Conservation (phyloP, 192 early-diverging fungal genomes). For the Mortierella hygrophila region DNA sequence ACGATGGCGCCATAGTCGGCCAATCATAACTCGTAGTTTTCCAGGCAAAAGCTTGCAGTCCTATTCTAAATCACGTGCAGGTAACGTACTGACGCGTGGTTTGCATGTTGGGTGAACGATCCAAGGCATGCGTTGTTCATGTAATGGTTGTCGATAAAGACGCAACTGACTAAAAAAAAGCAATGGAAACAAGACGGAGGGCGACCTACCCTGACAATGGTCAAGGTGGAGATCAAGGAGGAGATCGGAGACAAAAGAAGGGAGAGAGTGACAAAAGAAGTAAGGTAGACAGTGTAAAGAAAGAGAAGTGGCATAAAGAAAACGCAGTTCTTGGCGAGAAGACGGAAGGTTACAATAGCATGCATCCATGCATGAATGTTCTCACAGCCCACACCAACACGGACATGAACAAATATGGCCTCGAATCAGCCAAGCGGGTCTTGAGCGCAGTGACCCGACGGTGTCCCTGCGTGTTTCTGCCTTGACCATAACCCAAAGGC, state of each 20-base stretch:
- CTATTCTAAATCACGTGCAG: not conserved
- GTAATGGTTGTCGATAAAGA: too few relatives aligned
- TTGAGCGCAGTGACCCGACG: not conserved
- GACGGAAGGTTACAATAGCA: not conserved
- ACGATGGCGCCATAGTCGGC: slow-evolving; percentile 15
- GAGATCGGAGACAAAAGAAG: not conserved
- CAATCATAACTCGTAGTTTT: not conserved
- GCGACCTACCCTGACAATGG: too few relatives aligned
- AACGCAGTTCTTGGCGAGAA: not conserved
- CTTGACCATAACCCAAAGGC: slow-evolving; percentile 3
- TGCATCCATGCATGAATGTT: not conserved
- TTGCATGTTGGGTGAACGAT: too few relatives aligned
- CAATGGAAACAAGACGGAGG: too few relatives aligned
- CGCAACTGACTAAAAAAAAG: too few relatives aligned
- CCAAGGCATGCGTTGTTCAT: too few relatives aligned
- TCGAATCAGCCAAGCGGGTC: not conserved
- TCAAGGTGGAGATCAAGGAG: too few relatives aligned
- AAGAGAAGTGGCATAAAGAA: not conserved
- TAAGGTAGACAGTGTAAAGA: not conserved
- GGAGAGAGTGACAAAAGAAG: not conserved
- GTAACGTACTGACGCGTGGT: not conserved
- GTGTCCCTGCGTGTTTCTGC: not conserved
- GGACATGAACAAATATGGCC: not conserved
- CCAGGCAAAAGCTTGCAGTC: not conserved
- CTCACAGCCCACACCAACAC: not conserved